Percentiles rank a stretch among this genome's conserved stretches.
phyloP scores from a whole-genome alignment of 306 rosid species.

The Adenanthera pavonina region DNA sequence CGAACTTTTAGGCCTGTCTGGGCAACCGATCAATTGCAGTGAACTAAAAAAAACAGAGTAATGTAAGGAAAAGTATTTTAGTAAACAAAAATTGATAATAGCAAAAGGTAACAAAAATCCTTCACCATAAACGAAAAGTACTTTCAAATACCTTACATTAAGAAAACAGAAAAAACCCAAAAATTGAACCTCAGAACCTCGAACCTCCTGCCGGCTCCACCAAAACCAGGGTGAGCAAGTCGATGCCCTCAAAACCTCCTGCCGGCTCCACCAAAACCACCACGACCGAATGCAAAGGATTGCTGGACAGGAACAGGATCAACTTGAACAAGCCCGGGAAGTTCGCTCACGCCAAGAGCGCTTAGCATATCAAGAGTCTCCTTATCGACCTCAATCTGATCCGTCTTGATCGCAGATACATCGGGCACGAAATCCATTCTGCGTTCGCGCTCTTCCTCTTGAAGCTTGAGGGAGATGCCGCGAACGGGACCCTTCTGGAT shows the following conservation, averaged over 20 bases:
- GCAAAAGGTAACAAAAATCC: neutral
- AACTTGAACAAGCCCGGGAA: conserved; percentile 53
- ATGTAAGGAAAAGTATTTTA: neutral
- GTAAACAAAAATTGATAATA: neutral
- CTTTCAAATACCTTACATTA: neutral
- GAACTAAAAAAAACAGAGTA: neutral
- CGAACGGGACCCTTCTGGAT: conserved; percentile 75
- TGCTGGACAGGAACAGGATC: conserved; percentile 49
- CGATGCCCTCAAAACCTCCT: conserved; percentile 51
- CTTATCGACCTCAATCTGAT: conserved; percentile 60
- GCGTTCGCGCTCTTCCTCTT: conserved; percentile 74
- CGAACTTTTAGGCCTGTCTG: neutral
- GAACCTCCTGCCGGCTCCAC: conserved; percentile 52
- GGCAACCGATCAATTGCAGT: neutral
- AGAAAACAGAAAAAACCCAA: neutral
- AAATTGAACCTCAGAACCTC: neutral
- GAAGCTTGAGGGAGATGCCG: conserved; percentile 71
- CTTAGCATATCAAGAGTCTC: conserved; percentile 70
- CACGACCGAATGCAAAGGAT: conserved; percentile 42
- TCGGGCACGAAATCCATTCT: conserved; percentile 76
- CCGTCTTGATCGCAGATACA: conserved; percentile 53
- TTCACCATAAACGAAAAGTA: conserved; percentile 1
- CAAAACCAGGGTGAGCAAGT: conserved; percentile 4
- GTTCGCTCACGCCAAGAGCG: conserved; percentile 56
- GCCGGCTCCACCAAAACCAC: conserved; percentile 44